phyloP scores from a whole-genome alignment of 257 asterid genomes.

The Linderniella brevidens region DNA sequence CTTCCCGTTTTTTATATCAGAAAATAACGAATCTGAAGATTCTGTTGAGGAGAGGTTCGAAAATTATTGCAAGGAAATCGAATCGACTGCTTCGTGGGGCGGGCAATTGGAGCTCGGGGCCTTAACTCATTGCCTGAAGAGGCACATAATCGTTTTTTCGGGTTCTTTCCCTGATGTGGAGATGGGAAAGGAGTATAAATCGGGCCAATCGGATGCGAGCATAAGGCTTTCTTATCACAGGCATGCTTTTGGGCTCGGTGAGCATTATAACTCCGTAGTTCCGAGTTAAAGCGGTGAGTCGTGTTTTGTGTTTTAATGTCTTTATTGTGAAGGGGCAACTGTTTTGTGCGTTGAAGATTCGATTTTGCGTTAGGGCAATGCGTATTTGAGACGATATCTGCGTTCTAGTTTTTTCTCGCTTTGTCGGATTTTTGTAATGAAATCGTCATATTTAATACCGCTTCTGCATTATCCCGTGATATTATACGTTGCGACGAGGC shows the following conservation, averaged over 20 bases:
- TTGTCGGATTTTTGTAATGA: no score
- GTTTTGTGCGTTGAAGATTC: background rate
- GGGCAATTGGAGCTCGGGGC: slow-evolving; percentile 97
- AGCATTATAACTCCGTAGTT: slow-evolving; percentile 85
- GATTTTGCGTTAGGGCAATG: no score
- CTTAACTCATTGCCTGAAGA: slow-evolving; percentile 75
- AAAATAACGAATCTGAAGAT: slow-evolving; percentile 35
- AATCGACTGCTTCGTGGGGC: slow-evolving; percentile 92
- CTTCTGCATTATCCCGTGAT: no score
- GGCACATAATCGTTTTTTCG: slow-evolving; percentile 59
- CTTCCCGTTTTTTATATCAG: slow-evolving; percentile 69
- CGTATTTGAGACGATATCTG: no score
- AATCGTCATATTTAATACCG: no score
- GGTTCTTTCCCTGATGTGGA: slow-evolving; percentile 97
- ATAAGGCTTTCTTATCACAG: slow-evolving; percentile 68
- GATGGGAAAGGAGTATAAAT: slow-evolving; percentile 93
- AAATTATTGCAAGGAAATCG: slow-evolving; percentile 67
- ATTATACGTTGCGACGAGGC: no score
- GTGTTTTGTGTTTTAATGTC: background rate
- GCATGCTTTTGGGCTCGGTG: slow-evolving; percentile 96
- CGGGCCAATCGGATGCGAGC: slow-evolving; percentile 26
- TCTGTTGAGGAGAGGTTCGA: slow-evolving; percentile 54
- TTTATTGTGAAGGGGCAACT: background rate
- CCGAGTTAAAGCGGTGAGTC: slow-evolving; percentile 22
- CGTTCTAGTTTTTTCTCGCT: no score